Base-by-base conservation (phyloP, 176 grass and related monocot genomes). In the Lolium multiflorum region DNA sequence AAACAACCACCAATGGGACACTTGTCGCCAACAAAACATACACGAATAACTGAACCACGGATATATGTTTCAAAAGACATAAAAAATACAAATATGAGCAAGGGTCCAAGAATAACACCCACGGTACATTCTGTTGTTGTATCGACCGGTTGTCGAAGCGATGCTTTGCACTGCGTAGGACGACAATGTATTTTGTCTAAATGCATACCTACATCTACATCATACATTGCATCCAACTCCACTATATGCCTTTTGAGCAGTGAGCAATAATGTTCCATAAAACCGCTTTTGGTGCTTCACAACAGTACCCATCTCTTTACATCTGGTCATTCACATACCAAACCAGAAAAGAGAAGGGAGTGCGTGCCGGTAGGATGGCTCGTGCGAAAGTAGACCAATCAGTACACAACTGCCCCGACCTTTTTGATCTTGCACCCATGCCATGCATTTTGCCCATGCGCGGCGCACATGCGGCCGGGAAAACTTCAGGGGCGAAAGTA, bases 401-500 rank as follows among this genome's bases (percentile, higher is more conserved):
- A 18, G 77, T 24, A 16, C 58, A 26, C 77, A 63, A 48, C 38
- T 47, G 77, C 58, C 38, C 3, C 77, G 9, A 9, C 50, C 49
- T 49, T 26, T 35, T 65, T 9, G 46, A 21, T 26, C 56, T 31
- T 31, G n/a, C 56, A 39, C 69, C 22, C 10, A 67, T 22, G 28
- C 72, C 72, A 17, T 52, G 44, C 22, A 11, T 3, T 1, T 35
- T 25, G 13, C 26, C 54, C 64, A 63, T 38, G 65, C 77, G 66
- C 28, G 1, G 69, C 63, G 59, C n/a, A n/a, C 31, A 35, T 35
- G 31, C 64, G 11, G 0, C 48, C 20, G 41, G 46, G 69, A 69
- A 86, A 81, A 77, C 70, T 67, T 58, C 60, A 20, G 83, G 31
- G 88, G n/a, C 78, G 17, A 83, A 83, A 64, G 44, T 83, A 87